Evolutionary conservation across 2,329 filamentous ascomycete species (phyloP).

Genomic region (Thyridium curvatum): DNA sequence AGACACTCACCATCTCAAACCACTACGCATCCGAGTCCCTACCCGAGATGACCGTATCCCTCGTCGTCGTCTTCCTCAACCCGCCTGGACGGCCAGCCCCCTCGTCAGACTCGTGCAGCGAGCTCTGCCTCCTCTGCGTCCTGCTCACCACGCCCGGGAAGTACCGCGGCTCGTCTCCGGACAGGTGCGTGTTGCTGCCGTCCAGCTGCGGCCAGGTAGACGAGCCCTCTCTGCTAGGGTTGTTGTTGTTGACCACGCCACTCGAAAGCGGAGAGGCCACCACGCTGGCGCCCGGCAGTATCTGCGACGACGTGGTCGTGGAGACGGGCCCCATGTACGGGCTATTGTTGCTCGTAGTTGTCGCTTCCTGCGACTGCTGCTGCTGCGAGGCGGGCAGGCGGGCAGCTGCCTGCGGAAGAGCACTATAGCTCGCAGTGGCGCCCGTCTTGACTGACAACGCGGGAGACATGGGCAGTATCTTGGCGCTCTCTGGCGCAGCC

Average conservation of each 20-base stretch:
- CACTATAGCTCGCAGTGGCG: background rate
- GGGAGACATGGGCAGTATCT: constrained; percentile 11
- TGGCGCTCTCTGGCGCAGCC: background rate
- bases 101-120: constrained; percentile 29
- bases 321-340: constrained; percentile 6
- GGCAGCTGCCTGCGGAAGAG: background rate
- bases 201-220: constrained; percentile 29
- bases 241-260: background rate
- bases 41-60: background rate
- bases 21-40: too few species aligned
- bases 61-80: background rate
- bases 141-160: constrained; percentile 64
- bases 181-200: constrained; percentile 33
- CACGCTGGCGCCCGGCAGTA: constrained; percentile 5
- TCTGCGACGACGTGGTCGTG: constrained; percentile 7
- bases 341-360: constrained; percentile 8
- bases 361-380: background rate
- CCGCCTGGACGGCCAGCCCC: background rate
- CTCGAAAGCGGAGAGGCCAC: background rate
- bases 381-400: background rate
- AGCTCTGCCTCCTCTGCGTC: constrained; percentile 39
- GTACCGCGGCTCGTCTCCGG: constrained; percentile 59
- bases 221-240: constrained; percentile 17
- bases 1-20: too few species aligned
- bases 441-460: constrained; percentile 13